These are phyloP conservation scores for Saussurea involucrata DNA, from an alignment of 129 eudicot genomes.

Conservation along the genomic window DNA sequence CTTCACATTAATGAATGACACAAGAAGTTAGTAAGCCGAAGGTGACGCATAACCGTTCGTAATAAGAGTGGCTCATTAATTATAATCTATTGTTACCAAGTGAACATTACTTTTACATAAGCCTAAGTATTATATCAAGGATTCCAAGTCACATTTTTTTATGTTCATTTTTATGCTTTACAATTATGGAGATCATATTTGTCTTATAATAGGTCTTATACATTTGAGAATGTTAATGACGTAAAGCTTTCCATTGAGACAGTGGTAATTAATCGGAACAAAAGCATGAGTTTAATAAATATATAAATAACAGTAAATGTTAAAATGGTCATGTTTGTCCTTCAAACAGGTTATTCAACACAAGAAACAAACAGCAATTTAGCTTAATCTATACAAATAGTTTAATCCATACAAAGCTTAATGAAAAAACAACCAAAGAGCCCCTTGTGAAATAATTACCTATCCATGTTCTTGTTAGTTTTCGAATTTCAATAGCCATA, in stretches of 20 bases:
- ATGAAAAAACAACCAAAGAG: too few species aligned
- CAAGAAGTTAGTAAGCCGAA: conserved; percentile 1
- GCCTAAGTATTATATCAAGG: neutral
- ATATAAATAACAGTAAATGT: too few species aligned
- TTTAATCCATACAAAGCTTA: too few species aligned
- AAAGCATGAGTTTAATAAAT: too few species aligned
- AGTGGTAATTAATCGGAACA: too few species aligned
- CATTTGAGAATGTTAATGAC: neutral
- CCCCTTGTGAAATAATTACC: too few species aligned
- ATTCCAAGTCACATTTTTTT: neutral
- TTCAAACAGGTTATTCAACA: too few species aligned
- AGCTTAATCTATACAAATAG: too few species aligned
- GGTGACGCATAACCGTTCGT: neutral
- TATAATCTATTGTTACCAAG: neutral
- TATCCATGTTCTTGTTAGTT: too few species aligned
- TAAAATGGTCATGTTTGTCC: too few species aligned
- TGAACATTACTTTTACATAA: neutral
- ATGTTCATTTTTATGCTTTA: neutral
- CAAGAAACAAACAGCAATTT: too few species aligned
- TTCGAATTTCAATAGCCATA: too few species aligned
- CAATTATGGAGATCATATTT: neutral
- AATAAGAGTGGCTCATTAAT: neutral
- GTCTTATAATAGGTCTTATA: neutral
- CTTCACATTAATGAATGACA: conserved; percentile 32
- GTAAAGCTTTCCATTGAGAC: neutral